Evolutionary conservation across 768 basidiomycete species (phyloP), one percentile per base, ranked within the genome.

Genomic region (Pleurotus salmoneostramineus): DNA sequence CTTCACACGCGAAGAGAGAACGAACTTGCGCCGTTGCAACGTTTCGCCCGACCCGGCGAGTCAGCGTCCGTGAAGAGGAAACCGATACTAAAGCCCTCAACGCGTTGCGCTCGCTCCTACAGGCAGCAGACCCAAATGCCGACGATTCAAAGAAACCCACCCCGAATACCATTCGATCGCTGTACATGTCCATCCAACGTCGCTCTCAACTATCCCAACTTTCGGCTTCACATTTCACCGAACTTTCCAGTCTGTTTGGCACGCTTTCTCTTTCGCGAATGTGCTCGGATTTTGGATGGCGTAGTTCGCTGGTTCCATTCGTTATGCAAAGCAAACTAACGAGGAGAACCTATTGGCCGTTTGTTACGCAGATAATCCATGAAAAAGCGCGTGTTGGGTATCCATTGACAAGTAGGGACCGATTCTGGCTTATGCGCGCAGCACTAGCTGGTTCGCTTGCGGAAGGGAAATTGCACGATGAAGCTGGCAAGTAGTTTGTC

Each of bases 361-460:
- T 84, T 50, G 67, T 86, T 8, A 49, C 76, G 46, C 70, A 74
- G 52, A 62, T 87, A 8, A 74, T 73, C 6, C 67, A 64, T 36
- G 77, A 80, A 63, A 86, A 85, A 66, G 62, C 66, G 37, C 57
- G 60, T 36, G 58, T 70, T n/a, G 71, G 68, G 37, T 66, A 72
- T 57, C 12, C 58, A 6, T 63, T 80, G 43, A 66, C 63, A 31
- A 47, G n/a, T 17, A 32, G 31, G 27, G 85, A 88, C 64, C 74
- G 76, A 49, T 88, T 82, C 67, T 89, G 87, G 87, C 65, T 82
- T 48, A 81, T 88, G 80, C 77, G 71, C 35, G 79, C 78, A 10
- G 63, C 71, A 33, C 68, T 83, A 6, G 73, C 71, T 11, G 61
- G 61, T 33, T 46, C 47, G 56, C 3, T 15, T 47, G 0, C 31